Conservation (phyloP, 805 yeast species). For the Saccharomycopsis sp. region DNA sequence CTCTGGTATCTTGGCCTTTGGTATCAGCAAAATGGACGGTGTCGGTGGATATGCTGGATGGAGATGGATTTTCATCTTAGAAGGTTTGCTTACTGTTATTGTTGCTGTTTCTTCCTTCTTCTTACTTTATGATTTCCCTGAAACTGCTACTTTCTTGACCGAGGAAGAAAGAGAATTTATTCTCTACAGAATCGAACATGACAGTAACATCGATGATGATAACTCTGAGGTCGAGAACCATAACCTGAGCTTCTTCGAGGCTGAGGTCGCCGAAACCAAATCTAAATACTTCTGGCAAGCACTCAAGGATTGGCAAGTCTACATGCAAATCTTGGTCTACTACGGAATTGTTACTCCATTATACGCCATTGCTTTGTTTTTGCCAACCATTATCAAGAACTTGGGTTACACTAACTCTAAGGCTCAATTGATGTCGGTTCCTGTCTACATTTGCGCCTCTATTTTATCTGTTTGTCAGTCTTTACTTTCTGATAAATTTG, state of each 20-base stretch:
- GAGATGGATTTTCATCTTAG: constrained; percentile 39
- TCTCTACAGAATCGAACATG: constrained; percentile 17
- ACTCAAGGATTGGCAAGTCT: constrained; percentile 29
- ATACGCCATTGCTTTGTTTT: constrained; percentile 36
- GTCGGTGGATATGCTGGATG: constrained; percentile 36
- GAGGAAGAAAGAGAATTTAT: constrained; percentile 30
- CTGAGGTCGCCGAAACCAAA: constrained; percentile 13
- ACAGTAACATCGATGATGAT: constrained; percentile 14
- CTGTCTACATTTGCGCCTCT: constrained; percentile 35
- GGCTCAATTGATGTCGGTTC: constrained; percentile 41
- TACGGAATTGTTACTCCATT: constrained; percentile 31
- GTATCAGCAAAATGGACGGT: constrained; percentile 30
- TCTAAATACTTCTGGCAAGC: constrained; percentile 21
- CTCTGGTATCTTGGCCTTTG: constrained; percentile 39
- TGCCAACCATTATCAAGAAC: constrained; percentile 39
- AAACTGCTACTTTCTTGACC: constrained; percentile 36
- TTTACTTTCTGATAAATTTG: constrained; percentile 26
- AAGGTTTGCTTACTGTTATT: constrained; percentile 39
- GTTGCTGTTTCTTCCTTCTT: constrained; percentile 32
- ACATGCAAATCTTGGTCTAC: constrained; percentile 27
- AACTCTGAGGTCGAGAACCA: constrained; percentile 12
- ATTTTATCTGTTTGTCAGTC: constrained; percentile 29
- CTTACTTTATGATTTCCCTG: constrained; percentile 39
- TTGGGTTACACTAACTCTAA: constrained; percentile 37
- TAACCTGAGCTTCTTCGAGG: constrained; percentile 14